Base-by-base conservation (phyloP, 768 basidiomycete genomes). In the Tubosaeta sp. region DNA sequence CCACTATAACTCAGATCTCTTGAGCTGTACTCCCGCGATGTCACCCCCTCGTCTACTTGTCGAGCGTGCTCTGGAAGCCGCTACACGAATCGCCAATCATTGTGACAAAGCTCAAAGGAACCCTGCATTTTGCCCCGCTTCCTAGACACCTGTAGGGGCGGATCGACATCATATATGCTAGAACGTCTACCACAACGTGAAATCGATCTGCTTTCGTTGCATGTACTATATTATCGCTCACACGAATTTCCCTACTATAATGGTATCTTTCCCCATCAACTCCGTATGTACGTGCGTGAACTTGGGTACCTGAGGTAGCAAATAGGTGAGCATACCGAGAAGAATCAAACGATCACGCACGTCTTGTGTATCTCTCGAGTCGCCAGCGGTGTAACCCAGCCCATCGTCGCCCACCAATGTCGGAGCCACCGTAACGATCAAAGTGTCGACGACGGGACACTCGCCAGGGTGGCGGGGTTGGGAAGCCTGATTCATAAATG, bases 361-460 rank as follows among this genome's bases (percentile, higher is more conserved):
- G 31, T 25, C 41, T 45, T 63, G 63, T 42, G 50, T 47, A 30
- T 59, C 48, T 55, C 48, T 46, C 11, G 50, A 39, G 38, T 16
- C 31, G 19, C 53, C 51, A 61, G 60, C 54, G 19, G 66, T 67
- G 56, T 87, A 88, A 9, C 79, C 78, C 0, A 90, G 67, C 6
- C 88, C 91, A n/a, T 74, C 72, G 2, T 69, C 67, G 0, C 94
- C 94, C 5, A 98, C 84, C 14, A 94, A 67, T n/a, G 74, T 76
- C 0, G 96, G 96, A 1, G 94, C 89, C 18, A 91, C 78, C 3
- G 96, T 98, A 40, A 97, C 72, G 40, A 98, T 78, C 18, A 96
- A 61, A 12, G 77, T 74, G 65, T 97, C 89, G 6, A 95, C 75
- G 12, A 80, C 53, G 25, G 64, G 61, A 13, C 55, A 47, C 39